Base-by-base conservation (phyloP, 2,329 filamentous ascomycete genomes). In the Trichoderma endophyticum region DNA sequence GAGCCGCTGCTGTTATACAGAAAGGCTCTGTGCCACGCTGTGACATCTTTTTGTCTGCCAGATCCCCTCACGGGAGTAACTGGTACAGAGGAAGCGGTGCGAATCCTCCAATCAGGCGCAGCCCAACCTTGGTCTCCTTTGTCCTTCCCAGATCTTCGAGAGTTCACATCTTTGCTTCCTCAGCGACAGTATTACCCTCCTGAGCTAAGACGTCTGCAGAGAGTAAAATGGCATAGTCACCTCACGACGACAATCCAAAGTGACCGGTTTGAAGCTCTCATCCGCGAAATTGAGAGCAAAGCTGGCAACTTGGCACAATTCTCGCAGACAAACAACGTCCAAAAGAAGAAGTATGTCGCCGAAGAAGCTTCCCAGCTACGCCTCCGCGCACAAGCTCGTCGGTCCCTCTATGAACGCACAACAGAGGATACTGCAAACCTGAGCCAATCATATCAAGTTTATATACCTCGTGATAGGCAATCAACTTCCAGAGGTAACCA, bases 21-120 rank as follows among this genome's bases (percentile, higher is more conserved):
- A 1, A 91, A 90, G 75, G 89, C 89, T 0, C 78, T 85, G 4
- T 77, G 89, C 1, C 90, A 93, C 75, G 90, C 90, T 0, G 79
- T 85, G 5, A 92, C 90, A 0, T 90, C 90, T 0, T 88, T 86
- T 36, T 75, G 85, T 0, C 43, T 92, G 0, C 85, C 87, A 0
- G 91, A 92, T 75, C 79, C 82, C 0, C 81, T 92, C 0, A 92
- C 89, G 0, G 80, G 83, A 0, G 82, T 84, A 0, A 92, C 89
- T 0, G 91, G 91, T 0, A 86, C 84, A 0, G 90, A 92, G 75
- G 89, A 91, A 77, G 85, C 88, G 0, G 72, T 89, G 0, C 78
- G 83, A 2, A 84, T 82, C 32, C 79, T 92, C 0, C 75, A 78
- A 3, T 87, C 88, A 0, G 87, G 85, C 0, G 78, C 79, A 2